A percentile compares a stretch with the other conserved stretches of the same genome.
Evolutionary conservation across 352 stramenopile genomes (phyloP).

Genomic region (Aphanomyces cochlioides): DNA sequence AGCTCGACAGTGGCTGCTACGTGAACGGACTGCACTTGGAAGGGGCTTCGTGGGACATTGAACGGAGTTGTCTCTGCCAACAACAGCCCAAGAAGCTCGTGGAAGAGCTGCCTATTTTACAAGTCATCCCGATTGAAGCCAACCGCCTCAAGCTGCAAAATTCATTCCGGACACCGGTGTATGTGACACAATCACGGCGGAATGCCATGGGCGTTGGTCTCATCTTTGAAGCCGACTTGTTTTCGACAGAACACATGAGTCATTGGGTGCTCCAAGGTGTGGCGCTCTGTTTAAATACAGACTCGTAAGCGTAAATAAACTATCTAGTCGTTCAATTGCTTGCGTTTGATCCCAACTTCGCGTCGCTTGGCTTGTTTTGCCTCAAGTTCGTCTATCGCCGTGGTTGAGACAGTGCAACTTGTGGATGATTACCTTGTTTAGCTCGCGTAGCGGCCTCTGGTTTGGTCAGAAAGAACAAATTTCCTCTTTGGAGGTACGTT

Average conservation of each 20-base stretch:
- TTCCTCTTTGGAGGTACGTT: conserved; percentile 65
- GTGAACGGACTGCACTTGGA: conserved; percentile 91
- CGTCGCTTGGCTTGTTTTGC: conserved; percentile 55
- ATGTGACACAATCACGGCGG: conserved; percentile 90
- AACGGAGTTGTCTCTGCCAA: conserved; percentile 61
- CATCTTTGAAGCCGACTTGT: conserved; percentile 92
- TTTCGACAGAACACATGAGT: conserved; percentile 86
- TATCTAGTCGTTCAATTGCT: conserved; percentile 34
- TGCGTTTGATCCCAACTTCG: conserved; percentile 44
- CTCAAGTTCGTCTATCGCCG: conserved; percentile 52
- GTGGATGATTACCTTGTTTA: conserved; percentile 48
- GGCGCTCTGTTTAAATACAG: conserved; percentile 89
- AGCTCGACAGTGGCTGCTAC: conserved; percentile 87
- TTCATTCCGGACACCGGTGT: conserved; percentile 94
- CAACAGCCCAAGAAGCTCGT: conserved; percentile 95
- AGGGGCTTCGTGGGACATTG: conserved; percentile 90
- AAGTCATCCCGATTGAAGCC: conserved; percentile 94
- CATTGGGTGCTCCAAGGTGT: conserved; percentile 95
- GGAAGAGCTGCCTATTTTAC: conserved; percentile 90
- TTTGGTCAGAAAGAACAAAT: conserved; percentile 71
- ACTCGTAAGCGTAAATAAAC: conserved; percentile 50
- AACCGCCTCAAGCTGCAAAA: conserved; percentile 93
- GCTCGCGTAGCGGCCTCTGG: conserved; percentile 60
- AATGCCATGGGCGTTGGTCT: conserved; percentile 95
- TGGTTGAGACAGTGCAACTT: not conserved